A percentile compares a stretch with the other conserved stretches of the same genome.
Evolutionary conservation across 164 flowering plant genomes (phyloP).

Genomic region (Chloranthus sessilifolius): DNA sequence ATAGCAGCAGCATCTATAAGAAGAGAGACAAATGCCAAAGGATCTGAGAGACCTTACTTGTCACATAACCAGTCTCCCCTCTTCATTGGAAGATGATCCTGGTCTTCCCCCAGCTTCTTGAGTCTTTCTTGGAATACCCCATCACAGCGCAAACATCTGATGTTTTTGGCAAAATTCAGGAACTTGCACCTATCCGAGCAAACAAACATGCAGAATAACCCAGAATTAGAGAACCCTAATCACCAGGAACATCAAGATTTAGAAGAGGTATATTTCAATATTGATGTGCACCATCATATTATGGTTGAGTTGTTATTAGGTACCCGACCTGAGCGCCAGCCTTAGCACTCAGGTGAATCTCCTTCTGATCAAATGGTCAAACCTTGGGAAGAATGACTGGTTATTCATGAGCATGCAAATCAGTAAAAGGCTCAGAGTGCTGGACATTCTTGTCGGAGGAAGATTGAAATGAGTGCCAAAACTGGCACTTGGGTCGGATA

Average conservation of each 20-base stretch:
- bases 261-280: too few relatives aligned
- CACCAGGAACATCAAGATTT: neutral
- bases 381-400: too few relatives aligned
- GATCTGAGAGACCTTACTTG: constrained; percentile 35
- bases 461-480: too few relatives aligned
- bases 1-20: neutral
- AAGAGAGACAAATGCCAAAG: neutral
- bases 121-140: constrained; percentile 44
- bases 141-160: constrained; percentile 76
- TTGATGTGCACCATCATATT: too few relatives aligned
- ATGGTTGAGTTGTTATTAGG: too few relatives aligned
- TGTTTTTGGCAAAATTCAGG: constrained; percentile 67
- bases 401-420: too few relatives aligned
- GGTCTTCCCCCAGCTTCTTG: constrained; percentile 41
- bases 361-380: too few relatives aligned
- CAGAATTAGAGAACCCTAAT: neutral
- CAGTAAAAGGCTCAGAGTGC: too few relatives aligned
- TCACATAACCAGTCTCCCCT: constrained; percentile 94
- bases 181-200: constrained; percentile 62
- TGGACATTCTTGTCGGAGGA: too few relatives aligned
- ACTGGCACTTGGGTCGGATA: too few relatives aligned
- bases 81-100: constrained; percentile 68
- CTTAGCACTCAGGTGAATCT: too few relatives aligned
- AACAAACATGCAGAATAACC: neutral
- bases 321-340: too few relatives aligned